These are phyloP conservation scores for Begonia fuchsioides DNA, from an alignment of 306 rosid species.

Conservation along the genomic window DNA sequence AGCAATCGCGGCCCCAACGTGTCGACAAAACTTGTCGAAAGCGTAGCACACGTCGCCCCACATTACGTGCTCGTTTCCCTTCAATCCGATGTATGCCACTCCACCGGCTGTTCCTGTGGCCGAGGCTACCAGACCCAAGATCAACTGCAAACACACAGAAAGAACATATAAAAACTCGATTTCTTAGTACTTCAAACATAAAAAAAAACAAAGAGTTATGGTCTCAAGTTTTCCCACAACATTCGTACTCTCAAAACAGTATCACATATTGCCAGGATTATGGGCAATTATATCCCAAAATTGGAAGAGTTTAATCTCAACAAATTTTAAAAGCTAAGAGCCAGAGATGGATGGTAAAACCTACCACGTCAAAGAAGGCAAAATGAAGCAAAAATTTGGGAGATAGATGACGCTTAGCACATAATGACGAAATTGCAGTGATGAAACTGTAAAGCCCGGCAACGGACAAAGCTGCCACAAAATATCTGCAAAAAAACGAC, in stretches of 20 bases:
- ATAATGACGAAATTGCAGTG: slow-evolving; percentile 45
- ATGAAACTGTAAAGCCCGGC: slow-evolving; percentile 54
- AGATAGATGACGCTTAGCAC: slow-evolving; percentile 31
- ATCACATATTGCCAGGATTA: too few species aligned
- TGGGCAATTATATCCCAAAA: too few species aligned
- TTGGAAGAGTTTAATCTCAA: too few species aligned
- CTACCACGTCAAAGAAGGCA: slow-evolving; percentile 49
- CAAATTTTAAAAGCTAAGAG: too few species aligned
- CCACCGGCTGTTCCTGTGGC: slow-evolving; percentile 70
- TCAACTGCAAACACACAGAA: slow-evolving; percentile 31
- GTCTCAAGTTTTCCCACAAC: too few species aligned
- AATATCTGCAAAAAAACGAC: slow-evolving; percentile 40
- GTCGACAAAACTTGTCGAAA: slow-evolving; percentile 53
- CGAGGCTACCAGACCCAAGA: slow-evolving; percentile 62
- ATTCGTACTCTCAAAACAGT: too few species aligned
- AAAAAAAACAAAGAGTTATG: too few species aligned
- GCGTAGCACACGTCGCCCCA: slow-evolving; percentile 52
- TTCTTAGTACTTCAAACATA: too few species aligned
- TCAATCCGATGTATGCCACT: slow-evolving; percentile 56
- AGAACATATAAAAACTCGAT: not conserved
- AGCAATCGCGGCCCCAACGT: slow-evolving; percentile 35
- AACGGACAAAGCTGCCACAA: slow-evolving; percentile 60
- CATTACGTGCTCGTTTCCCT: slow-evolving; percentile 42
- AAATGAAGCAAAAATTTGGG: slow-evolving; percentile 39
- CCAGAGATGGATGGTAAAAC: not conserved